Percentiles rank a stretch among this genome's conserved stretches.
phyloP scores from a whole-genome alignment of 176 grass and related monocot genomes.

The Typha latifolia region DNA sequence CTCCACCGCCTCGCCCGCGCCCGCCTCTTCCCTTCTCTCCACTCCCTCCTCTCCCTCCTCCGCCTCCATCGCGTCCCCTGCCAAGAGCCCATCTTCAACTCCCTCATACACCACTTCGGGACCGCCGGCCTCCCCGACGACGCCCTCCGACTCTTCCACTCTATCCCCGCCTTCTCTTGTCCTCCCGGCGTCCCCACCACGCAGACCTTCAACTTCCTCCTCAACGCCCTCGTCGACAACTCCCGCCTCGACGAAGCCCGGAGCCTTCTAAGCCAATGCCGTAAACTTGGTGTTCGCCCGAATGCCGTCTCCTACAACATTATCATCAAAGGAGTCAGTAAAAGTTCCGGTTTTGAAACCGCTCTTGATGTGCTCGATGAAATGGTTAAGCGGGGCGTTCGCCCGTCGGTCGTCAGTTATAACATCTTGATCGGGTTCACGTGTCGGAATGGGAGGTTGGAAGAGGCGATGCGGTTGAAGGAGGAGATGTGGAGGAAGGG shows the following conservation, averaged over 20 bases:
- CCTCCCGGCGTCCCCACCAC: constrained; percentile 35
- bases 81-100: constrained; percentile 32
- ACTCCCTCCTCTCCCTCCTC: constrained; percentile 47
- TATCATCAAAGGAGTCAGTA: constrained; percentile 49
- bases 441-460: constrained; percentile 39
- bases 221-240: constrained; percentile 56
- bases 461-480: constrained; percentile 23
- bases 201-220: constrained; percentile 57
- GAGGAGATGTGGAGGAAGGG: constrained; percentile 53
- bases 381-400: constrained; percentile 59
- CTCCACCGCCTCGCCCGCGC: constrained; percentile 57
- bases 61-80: constrained; percentile 38
- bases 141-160: constrained; percentile 43
- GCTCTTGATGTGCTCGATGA: constrained; percentile 53
- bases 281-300: constrained; percentile 42
- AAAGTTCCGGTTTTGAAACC: constrained; percentile 15
- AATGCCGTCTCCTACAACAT: constrained; percentile 89
- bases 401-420: constrained; percentile 52
- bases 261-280: constrained; percentile 22
- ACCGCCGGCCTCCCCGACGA: constrained; percentile 39
- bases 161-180: constrained; percentile 42
- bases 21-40: constrained; percentile 41
- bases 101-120: constrained; percentile 57
- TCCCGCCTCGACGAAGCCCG: constrained; percentile 32
- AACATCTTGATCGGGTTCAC: constrained; percentile 53